Percentiles rank a stretch among this genome's conserved stretches.
These are phyloP conservation scores for Ophiocytium majus DNA, from an alignment of 352 stramenopile genomes.

Conservation along the genomic window DNA sequence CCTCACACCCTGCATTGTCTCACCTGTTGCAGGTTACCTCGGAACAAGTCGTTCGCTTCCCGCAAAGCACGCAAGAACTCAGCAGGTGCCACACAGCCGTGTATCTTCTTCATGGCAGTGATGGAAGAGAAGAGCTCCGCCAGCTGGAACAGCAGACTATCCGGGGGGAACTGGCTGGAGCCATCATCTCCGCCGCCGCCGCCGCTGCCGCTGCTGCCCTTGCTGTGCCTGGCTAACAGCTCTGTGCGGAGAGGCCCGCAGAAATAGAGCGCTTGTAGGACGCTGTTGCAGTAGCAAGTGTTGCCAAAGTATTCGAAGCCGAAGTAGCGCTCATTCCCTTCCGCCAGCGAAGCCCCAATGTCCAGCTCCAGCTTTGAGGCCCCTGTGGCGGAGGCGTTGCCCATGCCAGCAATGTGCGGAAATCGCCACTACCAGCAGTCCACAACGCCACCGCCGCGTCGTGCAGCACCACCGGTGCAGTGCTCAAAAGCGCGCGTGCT, in stretches of 20 bases:
- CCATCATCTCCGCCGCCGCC: conserved; percentile 7
- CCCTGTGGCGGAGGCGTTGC: no score
- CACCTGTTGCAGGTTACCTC: conserved; percentile 55
- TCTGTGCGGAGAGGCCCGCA: conserved; percentile 42
- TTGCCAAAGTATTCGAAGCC: conserved; percentile 62
- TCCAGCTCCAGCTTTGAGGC: conserved; percentile 49
- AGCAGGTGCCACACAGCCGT: conserved; percentile 32
- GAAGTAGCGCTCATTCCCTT: conserved; percentile 56
- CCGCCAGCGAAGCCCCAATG: conserved; percentile 27
- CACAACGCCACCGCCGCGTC: no score
- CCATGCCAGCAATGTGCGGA: no score
- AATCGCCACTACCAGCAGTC: no score
- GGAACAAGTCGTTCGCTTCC: conserved; percentile 44
- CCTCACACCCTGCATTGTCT: no score
- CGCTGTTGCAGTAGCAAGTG: conserved; percentile 61
- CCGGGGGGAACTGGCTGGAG: background rate
- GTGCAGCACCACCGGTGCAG: no score
- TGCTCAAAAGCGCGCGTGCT: no score
- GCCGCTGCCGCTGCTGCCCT: no score
- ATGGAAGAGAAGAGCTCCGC: conserved; percentile 49
- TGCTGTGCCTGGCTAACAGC: conserved; percentile 24
- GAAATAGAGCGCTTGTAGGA: conserved; percentile 56
- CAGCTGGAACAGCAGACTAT: conserved; percentile 44
- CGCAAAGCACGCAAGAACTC: conserved; percentile 44
- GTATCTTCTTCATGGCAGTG: conserved; percentile 39